Conservation (phyloP, 2,329 filamentous ascomycete genomes). For the Thelonectria discophora region DNA sequence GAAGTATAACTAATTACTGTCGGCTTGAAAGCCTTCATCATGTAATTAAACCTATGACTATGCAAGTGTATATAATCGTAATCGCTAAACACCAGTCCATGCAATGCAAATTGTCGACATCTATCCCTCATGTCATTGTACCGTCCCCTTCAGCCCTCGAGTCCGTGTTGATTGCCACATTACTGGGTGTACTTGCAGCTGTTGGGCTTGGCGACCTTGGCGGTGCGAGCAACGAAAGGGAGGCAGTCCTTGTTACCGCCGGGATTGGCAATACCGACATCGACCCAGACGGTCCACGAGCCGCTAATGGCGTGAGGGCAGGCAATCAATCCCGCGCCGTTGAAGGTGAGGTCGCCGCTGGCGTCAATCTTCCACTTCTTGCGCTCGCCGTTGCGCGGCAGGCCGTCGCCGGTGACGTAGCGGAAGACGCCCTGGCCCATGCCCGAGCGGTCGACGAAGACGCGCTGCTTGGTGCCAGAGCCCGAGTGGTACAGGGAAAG, state of each 20-base stretch:
- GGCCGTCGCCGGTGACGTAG: conserved; percentile 56
- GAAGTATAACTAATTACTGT: neutral
- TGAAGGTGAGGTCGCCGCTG: conserved; percentile 56
- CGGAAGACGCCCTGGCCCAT: conserved; percentile 65
- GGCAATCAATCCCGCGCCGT: conserved; percentile 56
- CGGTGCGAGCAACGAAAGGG: conserved; percentile 46
- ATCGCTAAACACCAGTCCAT: neutral
- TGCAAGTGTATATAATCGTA: conserved; percentile 1
- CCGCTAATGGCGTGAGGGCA: conserved; percentile 57
- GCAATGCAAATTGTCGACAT: neutral
- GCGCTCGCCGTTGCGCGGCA: conserved; percentile 55
- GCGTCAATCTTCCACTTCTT: conserved; percentile 57
- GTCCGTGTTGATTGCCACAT: neutral
- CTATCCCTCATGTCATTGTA: neutral
- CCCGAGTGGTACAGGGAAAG: conserved; percentile 56
- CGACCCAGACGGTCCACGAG: conserved; percentile 54
- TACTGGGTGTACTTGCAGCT: conserved; percentile 49
- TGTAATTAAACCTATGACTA: neutral
- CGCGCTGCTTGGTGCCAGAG: conserved; percentile 54
- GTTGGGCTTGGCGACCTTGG: conserved; percentile 44
- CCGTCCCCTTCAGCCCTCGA: neutral
- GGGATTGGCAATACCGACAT: conserved; percentile 45
- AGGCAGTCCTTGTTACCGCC: conserved; percentile 50
- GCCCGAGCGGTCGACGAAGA: conserved; percentile 65
- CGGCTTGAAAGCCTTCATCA: neutral